Conservation (phyloP, 2,329 filamentous ascomycete species). For the Scolecobasidium constrictum region DNA sequence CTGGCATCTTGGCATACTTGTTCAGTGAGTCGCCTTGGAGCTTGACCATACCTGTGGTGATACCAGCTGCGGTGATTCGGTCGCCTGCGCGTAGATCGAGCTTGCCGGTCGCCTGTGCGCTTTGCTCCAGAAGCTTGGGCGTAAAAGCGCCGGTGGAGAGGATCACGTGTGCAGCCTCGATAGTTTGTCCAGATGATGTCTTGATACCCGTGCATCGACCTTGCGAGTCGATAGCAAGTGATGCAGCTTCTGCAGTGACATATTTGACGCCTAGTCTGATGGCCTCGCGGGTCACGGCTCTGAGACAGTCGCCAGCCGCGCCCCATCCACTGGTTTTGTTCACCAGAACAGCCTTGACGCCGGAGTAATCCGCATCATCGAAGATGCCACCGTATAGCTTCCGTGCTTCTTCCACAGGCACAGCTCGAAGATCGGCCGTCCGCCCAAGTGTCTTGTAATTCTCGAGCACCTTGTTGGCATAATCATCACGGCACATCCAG, state of each 20-base stretch:
- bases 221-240: conserved; percentile 35
- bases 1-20: not conserved
- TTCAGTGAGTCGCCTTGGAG: conserved; percentile 23
- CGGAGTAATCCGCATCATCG: conserved; percentile 47
- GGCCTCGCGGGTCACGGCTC: conserved; percentile 41
- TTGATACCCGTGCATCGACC: conserved; percentile 34
- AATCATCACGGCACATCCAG: conserved; percentile 35
- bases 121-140: conserved; percentile 34
- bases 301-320: conserved; percentile 48
- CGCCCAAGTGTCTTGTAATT: conserved; percentile 40
- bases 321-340: conserved; percentile 54
- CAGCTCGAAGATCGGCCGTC: conserved; percentile 32
- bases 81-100: conserved; percentile 41
- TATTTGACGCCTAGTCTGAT: conserved; percentile 50
- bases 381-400: conserved; percentile 48
- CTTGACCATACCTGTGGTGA: conserved; percentile 36
- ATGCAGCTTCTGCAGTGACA: conserved; percentile 39
- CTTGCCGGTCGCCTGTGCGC: conserved; percentile 31
- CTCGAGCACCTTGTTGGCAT: conserved; percentile 36
- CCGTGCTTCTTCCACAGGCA: conserved; percentile 43
- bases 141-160: conserved; percentile 33
- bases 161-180: conserved; percentile 25
- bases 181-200: conserved; percentile 23
- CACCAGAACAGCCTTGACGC: conserved; percentile 47
- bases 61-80: conserved; percentile 46